Evolutionary conservation across 257 asterid species (phyloP).

Genomic region (Mentha longifolia): DNA sequence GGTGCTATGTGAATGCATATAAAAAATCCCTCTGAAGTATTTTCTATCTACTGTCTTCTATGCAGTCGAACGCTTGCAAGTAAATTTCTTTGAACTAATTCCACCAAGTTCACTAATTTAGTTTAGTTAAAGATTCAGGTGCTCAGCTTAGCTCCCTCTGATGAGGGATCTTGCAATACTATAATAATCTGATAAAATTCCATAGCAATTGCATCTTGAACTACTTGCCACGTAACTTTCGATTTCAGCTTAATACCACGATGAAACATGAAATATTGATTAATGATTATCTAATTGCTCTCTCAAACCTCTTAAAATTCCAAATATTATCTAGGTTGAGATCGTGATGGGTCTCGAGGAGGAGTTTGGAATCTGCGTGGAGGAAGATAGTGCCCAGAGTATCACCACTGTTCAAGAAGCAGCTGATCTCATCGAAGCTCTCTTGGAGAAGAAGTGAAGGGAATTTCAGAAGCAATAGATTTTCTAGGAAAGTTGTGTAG

Average conservation of each 20-base stretch:
- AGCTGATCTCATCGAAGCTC: slow-evolving; percentile 83
- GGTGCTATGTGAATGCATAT: background rate
- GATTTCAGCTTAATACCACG: background rate
- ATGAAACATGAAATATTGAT: background rate
- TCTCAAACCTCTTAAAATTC: no score
- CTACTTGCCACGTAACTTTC: no score
- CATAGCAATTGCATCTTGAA: no score
- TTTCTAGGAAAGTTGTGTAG: slow-evolving; percentile 37
- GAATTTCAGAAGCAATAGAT: slow-evolving; percentile 2
- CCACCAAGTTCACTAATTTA: no score
- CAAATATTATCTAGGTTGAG: slow-evolving; percentile 61
- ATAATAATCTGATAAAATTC: no score
- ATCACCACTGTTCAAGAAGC: slow-evolving; percentile 90
- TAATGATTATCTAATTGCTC: background rate
- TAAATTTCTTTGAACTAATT: no score
- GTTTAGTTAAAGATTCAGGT: no score
- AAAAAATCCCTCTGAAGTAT: background rate
- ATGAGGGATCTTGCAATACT: no score
- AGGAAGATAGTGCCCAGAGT: slow-evolving; percentile 94
- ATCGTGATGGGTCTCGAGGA: slow-evolving; percentile 98
- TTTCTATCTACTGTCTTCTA: no score
- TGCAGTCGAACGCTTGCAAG: no score
- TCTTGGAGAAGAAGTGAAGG: slow-evolving; percentile 52
- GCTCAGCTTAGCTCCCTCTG: no score
- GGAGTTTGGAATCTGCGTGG: slow-evolving; percentile 83